Evolutionary conservation across 75 land plant genomes (phyloP), one percentile per base, ranked within the genome.

Genomic region (Picea glauca): DNA sequence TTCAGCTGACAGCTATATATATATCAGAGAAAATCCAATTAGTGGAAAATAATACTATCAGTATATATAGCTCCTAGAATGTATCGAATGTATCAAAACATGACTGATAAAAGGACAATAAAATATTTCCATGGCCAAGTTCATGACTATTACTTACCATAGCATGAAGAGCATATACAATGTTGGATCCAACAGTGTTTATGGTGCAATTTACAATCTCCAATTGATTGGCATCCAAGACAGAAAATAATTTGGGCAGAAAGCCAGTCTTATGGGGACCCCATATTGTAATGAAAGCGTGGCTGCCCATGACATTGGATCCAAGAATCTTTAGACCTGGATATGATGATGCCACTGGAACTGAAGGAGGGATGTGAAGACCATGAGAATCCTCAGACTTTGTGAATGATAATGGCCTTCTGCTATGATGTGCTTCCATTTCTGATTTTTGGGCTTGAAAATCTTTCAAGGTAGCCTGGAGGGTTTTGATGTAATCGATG

Each of bases 181-280:
- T 68, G 46, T 68, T 68, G 50, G 46, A 68, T 68, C 50, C 50
- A 15, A 5, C 72, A 68, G 40, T 20, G 15, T 68, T 68, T 7
- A 20, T 14, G 9, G 50, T 68, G 50, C 50, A 68, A 68, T 38
- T 8, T 40, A 68, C 21, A 15, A 68, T 68, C 33, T 38, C 50
- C 72, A 68, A 2, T 9, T 68, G 72, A 38, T 68, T 68, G 20
- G 8, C 72, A 68, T 68, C 72, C 72, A 33, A 18, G 40, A 68
- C 40, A 20, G 18, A 38, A 40, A 68, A 38, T 6, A 68, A 33
- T 5, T 38, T 31, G 33, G 68, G 23, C 17, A 68, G 72, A 68
- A 68, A 68, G 1, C 72, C 72, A 18, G 21, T 68, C 18, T 68
- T 18, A 1, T 40, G 8, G n/a, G 72, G 21, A 1, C 1, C 40